Base-by-base conservation (phyloP, 495 filamentous ascomycete genomes). In the Podospora bellae-mahoneyi region DNA sequence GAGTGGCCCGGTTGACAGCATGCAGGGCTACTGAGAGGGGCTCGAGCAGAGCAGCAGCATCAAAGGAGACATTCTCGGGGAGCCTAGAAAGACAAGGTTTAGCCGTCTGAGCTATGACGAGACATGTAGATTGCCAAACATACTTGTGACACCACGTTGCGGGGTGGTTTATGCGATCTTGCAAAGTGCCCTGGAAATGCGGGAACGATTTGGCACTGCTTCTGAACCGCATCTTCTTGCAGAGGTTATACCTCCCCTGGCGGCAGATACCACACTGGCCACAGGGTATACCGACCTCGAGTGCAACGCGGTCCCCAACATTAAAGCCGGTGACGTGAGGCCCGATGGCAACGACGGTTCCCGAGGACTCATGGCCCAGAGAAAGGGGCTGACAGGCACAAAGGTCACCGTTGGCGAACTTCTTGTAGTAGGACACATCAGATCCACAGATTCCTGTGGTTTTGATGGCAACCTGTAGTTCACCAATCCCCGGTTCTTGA, bases 151-250 rank as follows among this genome's bases (percentile, higher is more conserved):
- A 91, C 89, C 89, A 92, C 48, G 77, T 80, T 10, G 91, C 92
- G 0, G 92, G 92, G 78, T 96, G 92, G 78, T 96, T 97, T 68
- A 96, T 93, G 63, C 85, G 84, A 69, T 93, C 90, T 80, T 96
- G 94, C 39, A 97, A 83, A n/a, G 93, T 96, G 26, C 93, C 93
- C 78, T 96, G 92, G 67, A 89, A 89, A 73, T 97, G 93, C 53
- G 93, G 93, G 69, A 88, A 89, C 54, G 84, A 84, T 77, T 95
- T 96, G 60, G 92, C 93, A 71, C 89, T 92, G 74, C 89, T 91
- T 76, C 93, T 84, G 78, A 97, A 97, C 34, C 83, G 84, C 88
- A 97, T 90, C 26, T 81, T 82, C 65, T 89, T 86, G 82, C 94
- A 97, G 62, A 97, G 89, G 75, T 97, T 97, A 78, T 97, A 97